Evolutionary conservation across 2,329 filamentous ascomycete genomes (phyloP), one percentile per base, ranked within the genome.

Genomic region (Talaromyces sp.): DNA sequence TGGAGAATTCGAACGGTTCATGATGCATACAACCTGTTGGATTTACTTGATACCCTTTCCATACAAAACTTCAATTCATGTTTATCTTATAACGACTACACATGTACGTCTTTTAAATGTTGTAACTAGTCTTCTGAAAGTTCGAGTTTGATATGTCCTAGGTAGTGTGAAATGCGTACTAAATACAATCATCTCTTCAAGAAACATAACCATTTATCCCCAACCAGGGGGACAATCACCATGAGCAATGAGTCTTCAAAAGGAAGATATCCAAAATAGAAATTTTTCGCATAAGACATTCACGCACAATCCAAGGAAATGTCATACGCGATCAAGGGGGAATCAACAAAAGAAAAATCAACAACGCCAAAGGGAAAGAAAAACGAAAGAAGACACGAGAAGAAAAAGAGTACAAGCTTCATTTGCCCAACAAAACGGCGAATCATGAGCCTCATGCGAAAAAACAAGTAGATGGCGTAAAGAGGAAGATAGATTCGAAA

Each of bases 271-370:
- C 27, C 30, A 55, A 57, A 39, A 44, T 8, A 30, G 33, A 49
- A 57, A 39, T 53, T 39, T 63, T 60, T 52, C 61, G 58, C 67
- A 66, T 56, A 58, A 60, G 56, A 54, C 62, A 60, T 39, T 44
- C 54, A 59, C 61, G 60, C 59, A 47, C 44, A 47, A 47, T 47
- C 44, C 44, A 47, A 47, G 44, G 44, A 47, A 47, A 47, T 47
- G 44, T 19, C 44, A 63, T 62, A 63, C 28, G 52, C 56, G 55
- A 64, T 61, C 28, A 57, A 39, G 19, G 49, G 49, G 51, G 27
- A 55, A 44, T n/a, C 60, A 58, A 59, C 47, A 56, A 53, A 51
- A 33, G 25, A 57, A 53, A 55, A 56, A 61, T 27, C 55, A 61
- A 49, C 60, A 27, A 42, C 55, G 57, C 32, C 59, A 56, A 42